Evolutionary conservation across 2,329 filamentous ascomycete genomes (phyloP), one percentile per base, ranked within the genome.

Genomic region (Fusarium verrucosum): DNA sequence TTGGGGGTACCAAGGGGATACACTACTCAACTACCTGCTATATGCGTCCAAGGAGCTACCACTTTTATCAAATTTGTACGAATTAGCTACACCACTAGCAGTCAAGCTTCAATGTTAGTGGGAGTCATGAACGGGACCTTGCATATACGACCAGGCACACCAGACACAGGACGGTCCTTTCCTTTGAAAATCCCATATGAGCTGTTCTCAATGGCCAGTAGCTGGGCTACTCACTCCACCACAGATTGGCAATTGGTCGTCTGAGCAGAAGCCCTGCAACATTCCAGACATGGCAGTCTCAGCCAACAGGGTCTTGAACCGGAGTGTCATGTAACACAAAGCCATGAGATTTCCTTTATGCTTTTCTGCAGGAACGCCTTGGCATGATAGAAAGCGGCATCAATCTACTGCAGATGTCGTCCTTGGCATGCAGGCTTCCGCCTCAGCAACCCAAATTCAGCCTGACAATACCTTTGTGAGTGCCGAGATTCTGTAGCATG

Each of bases 371-470:
- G 63, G 41, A 64, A 55, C 63, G 44, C 19, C 14, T 22, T 38
- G 26, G 16, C 13, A 41, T 16, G 6, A 55, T 42, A 58, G 23
- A 30, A 61, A 26, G 42, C 53, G 42, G 53, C 60, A 66, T 42
- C 7, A 26, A 52, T 33, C 45, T 41, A 47, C 43, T 55, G 16
- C 41, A 14, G 43, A n/a, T 47, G 13, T 14, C 22, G 17, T 16
- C 16, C 11, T 58, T 55, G 63, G 63, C 35, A 67, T 65, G 64
- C 32, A 58, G 64, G 56, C 64, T 62, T 62, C 44, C 22, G 30
- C 56, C 56, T 66, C 35, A 46, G 64, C 51, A 68, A 68, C 64
- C 64, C 32, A 51, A 30, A 58, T 62, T 10, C n/a, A 68, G 64
- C 10, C 9, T 23, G 30, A 65, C 55, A 65, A 68, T 62, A 36